phyloP scores from a whole-genome alignment of 2,329 filamentous ascomycete species.

The Fusarium burgessii region DNA sequence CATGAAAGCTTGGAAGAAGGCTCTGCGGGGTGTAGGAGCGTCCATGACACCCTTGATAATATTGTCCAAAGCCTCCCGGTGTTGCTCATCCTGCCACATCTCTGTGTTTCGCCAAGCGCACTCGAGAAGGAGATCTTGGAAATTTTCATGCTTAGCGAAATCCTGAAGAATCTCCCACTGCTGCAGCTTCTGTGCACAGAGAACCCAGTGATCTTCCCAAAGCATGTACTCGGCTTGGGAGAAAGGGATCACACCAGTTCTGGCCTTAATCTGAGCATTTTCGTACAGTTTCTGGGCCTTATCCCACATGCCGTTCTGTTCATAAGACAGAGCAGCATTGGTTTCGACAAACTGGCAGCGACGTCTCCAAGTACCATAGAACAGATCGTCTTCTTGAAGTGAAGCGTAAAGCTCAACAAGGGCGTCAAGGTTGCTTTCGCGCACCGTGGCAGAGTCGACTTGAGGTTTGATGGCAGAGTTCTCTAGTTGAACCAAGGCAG shows the following conservation, averaged over 20 bases:
- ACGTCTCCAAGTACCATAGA: conserved; percentile 96
- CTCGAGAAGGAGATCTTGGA: conserved; percentile 95
- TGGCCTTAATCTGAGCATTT: conserved; percentile 94
- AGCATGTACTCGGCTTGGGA: conserved; percentile 98
- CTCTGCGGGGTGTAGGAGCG: conserved; percentile 90
- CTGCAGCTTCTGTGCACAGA: conserved; percentile 97
- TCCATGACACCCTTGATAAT: conserved; percentile 98
- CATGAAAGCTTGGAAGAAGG: conserved; percentile 99
- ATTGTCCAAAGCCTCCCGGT: conserved; percentile 88
- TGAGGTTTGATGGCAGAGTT: conserved; percentile 87
- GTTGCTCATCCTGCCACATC: conserved; percentile 89
- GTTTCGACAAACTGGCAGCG: conserved; percentile 97
- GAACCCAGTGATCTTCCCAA: conserved; percentile 99
- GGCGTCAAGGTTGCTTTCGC: conserved; percentile 95
- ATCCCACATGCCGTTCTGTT: conserved; percentile 99
- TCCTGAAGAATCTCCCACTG: conserved; percentile 99
- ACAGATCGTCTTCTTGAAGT: conserved; percentile 94
- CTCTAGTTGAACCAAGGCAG: conserved; percentile 90
- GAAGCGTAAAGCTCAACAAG: conserved; percentile 92
- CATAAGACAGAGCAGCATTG: conserved; percentile 95
- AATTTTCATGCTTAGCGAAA: conserved; percentile 98
- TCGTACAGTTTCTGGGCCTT: conserved; percentile 98
- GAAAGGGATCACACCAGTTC: conserved; percentile 95
- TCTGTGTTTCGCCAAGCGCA: conserved; percentile 96
- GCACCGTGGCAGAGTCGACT: conserved; percentile 83